These are phyloP conservation scores for Daldinia loculata DNA, from an alignment of 495 filamentous ascomycete genomes.

Conservation along the genomic window DNA sequence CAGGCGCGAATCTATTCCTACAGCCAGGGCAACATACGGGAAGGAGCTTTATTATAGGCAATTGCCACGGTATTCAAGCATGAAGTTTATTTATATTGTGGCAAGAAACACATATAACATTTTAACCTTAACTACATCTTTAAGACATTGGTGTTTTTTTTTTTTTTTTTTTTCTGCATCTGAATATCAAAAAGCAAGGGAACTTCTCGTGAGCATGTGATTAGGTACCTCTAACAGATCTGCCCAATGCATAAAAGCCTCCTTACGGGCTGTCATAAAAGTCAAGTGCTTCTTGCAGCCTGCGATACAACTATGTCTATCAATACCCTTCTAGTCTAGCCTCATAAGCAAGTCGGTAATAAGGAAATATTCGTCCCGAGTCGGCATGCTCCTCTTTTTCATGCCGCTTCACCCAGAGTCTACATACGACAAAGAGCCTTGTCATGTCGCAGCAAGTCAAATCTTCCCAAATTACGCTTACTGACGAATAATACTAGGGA, in stretches of 20 bases:
- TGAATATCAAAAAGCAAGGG: too few relatives aligned
- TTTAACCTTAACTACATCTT: background rate
- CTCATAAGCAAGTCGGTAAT: constrained; percentile 2
- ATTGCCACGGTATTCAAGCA: background rate
- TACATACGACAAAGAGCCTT: background rate
- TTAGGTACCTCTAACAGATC: constrained; percentile 22
- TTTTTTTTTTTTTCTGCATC: background rate
- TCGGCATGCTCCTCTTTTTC: constrained; percentile 11
- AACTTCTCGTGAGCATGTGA: constrained; percentile 36
- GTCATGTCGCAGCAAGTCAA: constrained; percentile 23
- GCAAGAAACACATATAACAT: background rate
- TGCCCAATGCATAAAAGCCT: background rate
- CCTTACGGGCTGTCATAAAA: constrained; percentile 14
- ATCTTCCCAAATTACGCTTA: constrained; percentile 30
- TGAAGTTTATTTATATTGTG: too few relatives aligned
- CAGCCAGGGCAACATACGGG: background rate
- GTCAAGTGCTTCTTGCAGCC: constrained; percentile 42
- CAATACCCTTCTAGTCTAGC: constrained; percentile 28
- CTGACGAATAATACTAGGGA: constrained; percentile 11
- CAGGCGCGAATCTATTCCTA: background rate
- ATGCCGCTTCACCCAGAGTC: constrained; percentile 5
- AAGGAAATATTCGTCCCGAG: constrained; percentile 1
- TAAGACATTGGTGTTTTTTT: background rate
- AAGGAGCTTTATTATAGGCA: background rate
- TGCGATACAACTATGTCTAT: constrained; percentile 37